Conservation (phyloP, 2,329 filamentous ascomycete species). For the Curvularia sp. region DNA sequence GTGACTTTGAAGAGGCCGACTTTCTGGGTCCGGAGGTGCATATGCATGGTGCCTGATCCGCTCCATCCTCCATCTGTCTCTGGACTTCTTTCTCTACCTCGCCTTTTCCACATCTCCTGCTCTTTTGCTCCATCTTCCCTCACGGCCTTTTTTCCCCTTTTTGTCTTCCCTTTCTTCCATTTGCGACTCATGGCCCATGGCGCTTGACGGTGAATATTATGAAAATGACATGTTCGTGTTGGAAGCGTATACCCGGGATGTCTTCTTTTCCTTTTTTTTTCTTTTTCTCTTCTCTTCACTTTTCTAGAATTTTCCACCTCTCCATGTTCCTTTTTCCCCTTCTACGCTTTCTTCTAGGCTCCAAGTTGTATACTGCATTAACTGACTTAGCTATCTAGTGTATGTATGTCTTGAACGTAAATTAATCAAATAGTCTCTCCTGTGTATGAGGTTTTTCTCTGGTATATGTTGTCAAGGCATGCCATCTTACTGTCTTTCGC, state of each 20-base stretch:
- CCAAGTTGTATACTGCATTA: not conserved
- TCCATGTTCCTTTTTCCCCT: too few species aligned
- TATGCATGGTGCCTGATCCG: constrained; percentile 43
- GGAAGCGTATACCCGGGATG: constrained; percentile 29
- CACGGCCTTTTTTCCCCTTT: constrained; percentile 1
- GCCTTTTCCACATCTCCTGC: not conserved
- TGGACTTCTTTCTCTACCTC: not conserved
- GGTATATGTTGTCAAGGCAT: not conserved
- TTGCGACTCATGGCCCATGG: constrained; percentile 3
- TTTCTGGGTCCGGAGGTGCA: constrained; percentile 57
- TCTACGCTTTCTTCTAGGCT: not conserved
- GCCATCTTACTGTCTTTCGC: not conserved
- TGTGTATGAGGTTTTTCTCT: not conserved
- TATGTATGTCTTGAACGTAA: not conserved
- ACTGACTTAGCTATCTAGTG: not conserved
- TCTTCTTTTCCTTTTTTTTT: constrained; percentile 8
- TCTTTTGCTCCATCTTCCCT: not conserved
- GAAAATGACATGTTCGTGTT: constrained; percentile 13
- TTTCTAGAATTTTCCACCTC: too few species aligned
- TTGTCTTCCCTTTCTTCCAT: constrained; percentile 12
- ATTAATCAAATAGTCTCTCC: not conserved
- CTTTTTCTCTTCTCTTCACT: not conserved
- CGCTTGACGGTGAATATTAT: constrained; percentile 12
- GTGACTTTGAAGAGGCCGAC: constrained; percentile 73
- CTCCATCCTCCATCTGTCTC: not conserved